These are phyloP conservation scores for Samsoniella hepiali DNA, from an alignment of 2,329 filamentous ascomycete genomes.

Conservation along the genomic window DNA sequence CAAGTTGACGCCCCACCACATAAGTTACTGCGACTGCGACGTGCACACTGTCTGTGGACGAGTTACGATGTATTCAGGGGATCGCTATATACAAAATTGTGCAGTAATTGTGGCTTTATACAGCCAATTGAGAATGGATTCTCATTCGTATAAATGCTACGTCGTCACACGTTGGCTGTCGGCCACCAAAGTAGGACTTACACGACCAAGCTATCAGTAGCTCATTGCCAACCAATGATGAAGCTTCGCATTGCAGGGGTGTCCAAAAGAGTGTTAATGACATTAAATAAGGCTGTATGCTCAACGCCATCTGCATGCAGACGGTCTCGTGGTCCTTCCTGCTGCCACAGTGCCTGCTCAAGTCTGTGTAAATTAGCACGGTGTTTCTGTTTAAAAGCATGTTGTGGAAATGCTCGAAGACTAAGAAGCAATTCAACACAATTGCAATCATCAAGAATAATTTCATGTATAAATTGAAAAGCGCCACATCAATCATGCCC, in stretches of 20 bases:
- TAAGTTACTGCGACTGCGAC: no score
- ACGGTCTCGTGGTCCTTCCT: neutral
- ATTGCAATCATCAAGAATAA: neutral
- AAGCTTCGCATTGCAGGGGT: neutral
- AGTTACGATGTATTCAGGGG: no score
- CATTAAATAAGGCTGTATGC: neutral
- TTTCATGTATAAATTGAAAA: neutral
- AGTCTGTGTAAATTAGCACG: neutral
- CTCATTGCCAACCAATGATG: neutral
- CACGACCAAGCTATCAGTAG: no score
- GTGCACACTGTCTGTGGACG: no score
- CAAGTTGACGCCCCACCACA: no score
- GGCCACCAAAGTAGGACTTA: no score
- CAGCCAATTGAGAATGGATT: no score
- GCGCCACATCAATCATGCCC: neutral
- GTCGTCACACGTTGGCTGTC: no score
- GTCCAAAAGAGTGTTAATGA: neutral
- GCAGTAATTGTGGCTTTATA: no score
- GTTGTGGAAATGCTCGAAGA: neutral
- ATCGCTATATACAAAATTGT: no score
- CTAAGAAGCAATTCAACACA: neutral
- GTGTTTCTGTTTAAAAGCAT: neutral
- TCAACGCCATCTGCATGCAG: neutral
- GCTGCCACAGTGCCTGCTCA: neutral
- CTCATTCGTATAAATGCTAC: no score